A percentile compares a stretch with the other conserved stretches of the same genome.
Evolutionary conservation across 805 yeast species (phyloP).

Genomic region (Saturnispora gosingensis): DNA sequence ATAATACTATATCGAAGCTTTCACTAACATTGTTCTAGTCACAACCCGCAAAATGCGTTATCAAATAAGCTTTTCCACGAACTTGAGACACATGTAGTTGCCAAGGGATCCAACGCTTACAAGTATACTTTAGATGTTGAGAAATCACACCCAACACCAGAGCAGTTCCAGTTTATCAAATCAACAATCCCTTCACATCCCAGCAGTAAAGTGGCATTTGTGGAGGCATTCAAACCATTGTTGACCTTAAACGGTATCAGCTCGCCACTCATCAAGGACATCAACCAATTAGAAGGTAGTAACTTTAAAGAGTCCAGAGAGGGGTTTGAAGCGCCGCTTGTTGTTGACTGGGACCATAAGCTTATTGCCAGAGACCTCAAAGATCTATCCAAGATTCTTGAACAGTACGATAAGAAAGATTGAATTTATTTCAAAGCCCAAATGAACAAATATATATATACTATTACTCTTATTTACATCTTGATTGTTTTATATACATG

Average conservation of each 20-base stretch:
- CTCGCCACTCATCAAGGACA: constrained; percentile 14
- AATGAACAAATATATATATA: not conserved
- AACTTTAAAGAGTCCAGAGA: constrained; percentile 7
- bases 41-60: constrained; percentile 19
- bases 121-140: constrained; percentile 21
- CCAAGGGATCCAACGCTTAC: constrained; percentile 10
- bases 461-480: not conserved
- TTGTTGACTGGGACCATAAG: constrained; percentile 57
- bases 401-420: constrained; percentile 24
- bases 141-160: constrained; percentile 21
- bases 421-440: not conserved
- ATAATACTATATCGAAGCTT: not conserved
- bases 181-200: constrained; percentile 22
- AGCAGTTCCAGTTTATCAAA: constrained; percentile 26
- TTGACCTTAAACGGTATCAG: constrained; percentile 11
- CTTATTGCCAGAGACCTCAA: constrained; percentile 41
- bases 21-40: constrained; percentile 17
- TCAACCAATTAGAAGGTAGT: not conserved
- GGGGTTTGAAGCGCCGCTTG: constrained; percentile 35
- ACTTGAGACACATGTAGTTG: constrained; percentile 10
- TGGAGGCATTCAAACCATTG: constrained; percentile 22
- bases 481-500: not conserved
- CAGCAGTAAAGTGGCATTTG: constrained; percentile 22
- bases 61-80: constrained; percentile 13
- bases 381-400: constrained; percentile 35